Evolutionary conservation across 306 rosid genomes (phyloP).

Genomic region (Lablab purpureus): DNA sequence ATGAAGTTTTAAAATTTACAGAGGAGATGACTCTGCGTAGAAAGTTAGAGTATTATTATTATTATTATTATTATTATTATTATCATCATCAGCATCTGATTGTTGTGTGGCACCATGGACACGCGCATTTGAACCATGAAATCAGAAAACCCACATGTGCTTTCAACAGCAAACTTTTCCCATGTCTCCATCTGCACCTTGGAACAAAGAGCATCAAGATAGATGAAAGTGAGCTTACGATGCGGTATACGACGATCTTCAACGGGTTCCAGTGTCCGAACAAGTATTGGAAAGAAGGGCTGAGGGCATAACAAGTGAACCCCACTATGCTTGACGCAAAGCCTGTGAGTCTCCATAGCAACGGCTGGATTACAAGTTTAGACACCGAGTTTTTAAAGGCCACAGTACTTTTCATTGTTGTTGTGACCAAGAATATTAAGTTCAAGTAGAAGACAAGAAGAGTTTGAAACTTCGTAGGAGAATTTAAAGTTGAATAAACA

Average conservation of each 20-base stretch:
- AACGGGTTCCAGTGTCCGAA: conserved; percentile 7
- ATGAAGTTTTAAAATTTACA: too few relatives aligned
- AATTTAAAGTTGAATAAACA: neutral
- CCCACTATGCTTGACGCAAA: conserved; percentile 36
- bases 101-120: too few relatives aligned
- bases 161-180: conserved; percentile 3
- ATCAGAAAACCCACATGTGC: conserved; percentile 14
- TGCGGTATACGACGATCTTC: conserved; percentile 7
- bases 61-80: too few relatives aligned
- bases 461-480: neutral
- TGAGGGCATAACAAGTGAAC: conserved; percentile 1
- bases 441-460: neutral
- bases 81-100: too few relatives aligned
- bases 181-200: neutral
- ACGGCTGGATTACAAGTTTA: neutral
- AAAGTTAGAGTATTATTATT: too few relatives aligned
- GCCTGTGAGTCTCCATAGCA: conserved; percentile 12
- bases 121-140: too few relatives aligned
- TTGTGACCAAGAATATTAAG: too few relatives aligned
- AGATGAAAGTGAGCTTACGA: neutral
- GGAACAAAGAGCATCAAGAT: neutral
- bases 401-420: neutral
- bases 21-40: too few relatives aligned
- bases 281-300: conserved; percentile 2
- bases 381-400: neutral